A percentile compares a stretch with the other conserved stretches of the same genome.
These are phyloP conservation scores for Emydomyces testavorans DNA, from an alignment of 2,329 filamentous ascomycete genomes.

Conservation along the genomic window DNA sequence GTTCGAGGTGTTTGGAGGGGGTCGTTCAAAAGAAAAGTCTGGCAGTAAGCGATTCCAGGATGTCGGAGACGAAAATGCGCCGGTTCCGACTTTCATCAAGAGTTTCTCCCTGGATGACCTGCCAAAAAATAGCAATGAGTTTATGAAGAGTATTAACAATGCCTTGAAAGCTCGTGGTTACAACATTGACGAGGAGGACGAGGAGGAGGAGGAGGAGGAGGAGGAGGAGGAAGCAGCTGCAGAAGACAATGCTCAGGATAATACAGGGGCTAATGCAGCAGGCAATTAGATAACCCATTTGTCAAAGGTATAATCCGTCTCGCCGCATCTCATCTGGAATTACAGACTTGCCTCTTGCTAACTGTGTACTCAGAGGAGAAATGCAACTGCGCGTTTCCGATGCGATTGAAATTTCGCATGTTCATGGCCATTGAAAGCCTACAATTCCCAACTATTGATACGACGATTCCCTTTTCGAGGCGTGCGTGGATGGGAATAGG, in stretches of 20 bases:
- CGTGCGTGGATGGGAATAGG: too few relatives aligned
- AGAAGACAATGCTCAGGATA: background rate
- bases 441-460: too few relatives aligned
- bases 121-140: background rate
- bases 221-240: background rate
- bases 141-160: background rate
- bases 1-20: slow-evolving; percentile 15
- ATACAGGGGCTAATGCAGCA: too few relatives aligned
- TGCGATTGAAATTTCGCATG: too few relatives aligned
- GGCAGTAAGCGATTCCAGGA: slow-evolving; percentile 13
- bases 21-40: slow-evolving; percentile 3
- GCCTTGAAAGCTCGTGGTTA: background rate
- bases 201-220: background rate
- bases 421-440: too few relatives aligned
- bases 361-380: background rate
- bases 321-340: too few relatives aligned
- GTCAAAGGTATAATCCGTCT: too few relatives aligned
- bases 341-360: too few relatives aligned
- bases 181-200: background rate
- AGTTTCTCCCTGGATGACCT: slow-evolving; percentile 4
- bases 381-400: too few relatives aligned
- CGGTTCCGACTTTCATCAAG: slow-evolving; percentile 14
- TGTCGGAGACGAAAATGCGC: slow-evolving; percentile 11
- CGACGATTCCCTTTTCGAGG: too few relatives aligned
- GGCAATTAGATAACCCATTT: too few relatives aligned